Conservation (phyloP, 305 asterid genomes). For the Fraxinus latifolia region DNA sequence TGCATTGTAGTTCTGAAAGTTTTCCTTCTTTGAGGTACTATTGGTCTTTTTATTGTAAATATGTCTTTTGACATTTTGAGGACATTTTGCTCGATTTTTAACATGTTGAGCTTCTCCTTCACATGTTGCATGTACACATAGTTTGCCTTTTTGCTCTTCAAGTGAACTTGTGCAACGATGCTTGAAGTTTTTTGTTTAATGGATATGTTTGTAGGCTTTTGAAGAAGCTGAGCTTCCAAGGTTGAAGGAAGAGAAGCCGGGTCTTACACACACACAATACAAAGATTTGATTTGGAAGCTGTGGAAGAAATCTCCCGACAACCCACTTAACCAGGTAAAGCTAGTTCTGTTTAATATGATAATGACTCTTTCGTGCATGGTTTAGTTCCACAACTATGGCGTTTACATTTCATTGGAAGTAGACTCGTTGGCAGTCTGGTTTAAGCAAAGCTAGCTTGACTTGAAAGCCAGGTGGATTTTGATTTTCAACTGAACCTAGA, state of each 20-base stretch:
- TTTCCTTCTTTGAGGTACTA: not conserved
- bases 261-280: constrained; percentile 86
- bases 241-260: constrained; percentile 91
- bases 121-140: not conserved
- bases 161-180: not conserved
- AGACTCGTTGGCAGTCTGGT: not conserved
- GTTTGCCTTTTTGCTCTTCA: not conserved
- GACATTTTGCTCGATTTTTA: not conserved
- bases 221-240: constrained; percentile 91
- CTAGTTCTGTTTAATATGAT: not conserved
- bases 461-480: not conserved
- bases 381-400: not conserved
- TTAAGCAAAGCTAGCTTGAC: not conserved
- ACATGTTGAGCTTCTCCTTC: not conserved
- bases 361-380: not conserved
- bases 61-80: not conserved
- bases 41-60: not conserved
- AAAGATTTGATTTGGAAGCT: constrained; percentile 97
- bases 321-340: constrained; percentile 84
- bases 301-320: constrained; percentile 97
- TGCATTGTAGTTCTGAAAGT: not conserved
- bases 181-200: not conserved
- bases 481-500: not conserved
- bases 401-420: not conserved
- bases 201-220: constrained; percentile 58